phyloP scores from a whole-genome alignment of 495 filamentous ascomycete genomes.

The Clohesyomyces aquaticus region DNA sequence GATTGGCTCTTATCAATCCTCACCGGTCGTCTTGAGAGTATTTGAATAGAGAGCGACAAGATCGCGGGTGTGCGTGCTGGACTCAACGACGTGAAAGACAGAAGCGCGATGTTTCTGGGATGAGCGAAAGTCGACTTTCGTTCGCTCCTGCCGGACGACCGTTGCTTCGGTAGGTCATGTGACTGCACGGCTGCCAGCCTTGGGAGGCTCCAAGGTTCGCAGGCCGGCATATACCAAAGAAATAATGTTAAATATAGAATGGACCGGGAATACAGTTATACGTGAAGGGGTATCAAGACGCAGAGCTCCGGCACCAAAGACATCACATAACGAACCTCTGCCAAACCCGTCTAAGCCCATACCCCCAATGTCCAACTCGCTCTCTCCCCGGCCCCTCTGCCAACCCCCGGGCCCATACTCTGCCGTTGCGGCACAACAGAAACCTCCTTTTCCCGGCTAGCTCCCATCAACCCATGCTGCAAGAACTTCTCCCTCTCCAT shows the following conservation, averaged over 20 bases:
- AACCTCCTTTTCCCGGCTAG: constrained; percentile 65
- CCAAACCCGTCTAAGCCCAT: constrained; percentile 60
- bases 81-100: too few relatives aligned
- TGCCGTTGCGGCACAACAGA: constrained; percentile 59
- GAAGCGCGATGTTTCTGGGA: too few relatives aligned
- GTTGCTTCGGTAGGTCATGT: too few relatives aligned
- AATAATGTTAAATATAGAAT: background rate
- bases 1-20: background rate
- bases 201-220: too few relatives aligned
- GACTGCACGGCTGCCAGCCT: too few relatives aligned
- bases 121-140: too few relatives aligned
- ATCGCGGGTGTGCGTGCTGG: too few relatives aligned
- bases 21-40: background rate
- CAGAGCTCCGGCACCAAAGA: background rate
- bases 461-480: constrained; percentile 74
- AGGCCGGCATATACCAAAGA: too few relatives aligned
- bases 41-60: background rate
- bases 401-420: constrained; percentile 63
- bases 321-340: background rate
- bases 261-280: background rate
- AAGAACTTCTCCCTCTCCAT: constrained; percentile 85
- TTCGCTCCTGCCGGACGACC: too few relatives aligned
- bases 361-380: constrained; percentile 78
- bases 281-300: background rate
- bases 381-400: constrained; percentile 58